Conservation (phyloP, 1,139 yeast species). For the Candida sanyaensis region DNA sequence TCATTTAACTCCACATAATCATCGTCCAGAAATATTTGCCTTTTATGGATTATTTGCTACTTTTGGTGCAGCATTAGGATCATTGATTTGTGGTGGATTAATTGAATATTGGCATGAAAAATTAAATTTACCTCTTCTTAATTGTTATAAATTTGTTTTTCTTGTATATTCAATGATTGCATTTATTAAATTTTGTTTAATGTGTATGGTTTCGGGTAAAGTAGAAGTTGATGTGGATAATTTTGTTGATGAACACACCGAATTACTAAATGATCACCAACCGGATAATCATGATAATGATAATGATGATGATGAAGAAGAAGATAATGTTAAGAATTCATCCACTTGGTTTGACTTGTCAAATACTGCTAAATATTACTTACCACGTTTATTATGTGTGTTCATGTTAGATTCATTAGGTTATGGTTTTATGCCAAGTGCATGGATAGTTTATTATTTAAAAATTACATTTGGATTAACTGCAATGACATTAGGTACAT, state of each 20-base stretch:
- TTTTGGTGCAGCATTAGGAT: slow-evolving; percentile 76
- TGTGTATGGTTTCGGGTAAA: slow-evolving; percentile 53
- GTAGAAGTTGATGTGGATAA: slow-evolving; percentile 45
- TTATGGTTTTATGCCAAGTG: slow-evolving; percentile 81
- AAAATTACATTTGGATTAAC: slow-evolving; percentile 38
- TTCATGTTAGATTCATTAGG: slow-evolving; percentile 84
- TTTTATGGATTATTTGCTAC: slow-evolving; percentile 68
- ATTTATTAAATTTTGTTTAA: slow-evolving; percentile 50
- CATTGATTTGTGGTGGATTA: slow-evolving; percentile 62
- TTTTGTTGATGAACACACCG: slow-evolving; percentile 8
- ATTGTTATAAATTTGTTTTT: slow-evolving; percentile 62
- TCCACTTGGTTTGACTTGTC: slow-evolving; percentile 24
- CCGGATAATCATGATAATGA: slow-evolving; percentile 13
- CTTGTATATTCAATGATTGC: slow-evolving; percentile 60
- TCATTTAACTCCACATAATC: slow-evolving; percentile 66
- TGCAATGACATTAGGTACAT: slow-evolving; percentile 47
- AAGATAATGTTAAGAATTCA: slow-evolving; percentile 6
- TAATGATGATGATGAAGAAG: slow-evolving; percentile 7
- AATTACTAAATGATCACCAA: slow-evolving; percentile 8
- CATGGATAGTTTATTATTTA: slow-evolving; percentile 87
- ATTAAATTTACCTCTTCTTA: slow-evolving; percentile 30
- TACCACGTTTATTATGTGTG: slow-evolving; percentile 47
- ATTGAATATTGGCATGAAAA: slow-evolving; percentile 45
- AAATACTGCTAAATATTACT: slow-evolving; percentile 28
- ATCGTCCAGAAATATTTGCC: slow-evolving; percentile 77